These are phyloP conservation scores for Pythium scleroteichum DNA, from an alignment of 352 stramenopile species.

Conservation along the genomic window DNA sequence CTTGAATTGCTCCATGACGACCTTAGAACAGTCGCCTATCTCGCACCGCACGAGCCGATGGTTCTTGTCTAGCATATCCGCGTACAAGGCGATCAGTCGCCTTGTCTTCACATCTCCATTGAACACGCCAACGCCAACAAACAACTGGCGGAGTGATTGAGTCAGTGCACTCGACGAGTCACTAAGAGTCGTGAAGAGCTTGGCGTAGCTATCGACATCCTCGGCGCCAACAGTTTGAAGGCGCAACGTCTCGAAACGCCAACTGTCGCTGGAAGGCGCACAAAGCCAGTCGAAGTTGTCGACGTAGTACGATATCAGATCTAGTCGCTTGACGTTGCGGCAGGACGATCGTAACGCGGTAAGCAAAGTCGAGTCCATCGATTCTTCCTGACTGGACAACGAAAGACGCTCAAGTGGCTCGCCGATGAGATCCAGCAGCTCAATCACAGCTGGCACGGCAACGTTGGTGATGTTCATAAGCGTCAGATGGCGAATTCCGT, in stretches of 20 bases:
- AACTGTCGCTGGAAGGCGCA: background rate
- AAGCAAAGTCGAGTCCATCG: background rate
- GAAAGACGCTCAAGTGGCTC: conserved; percentile 6
- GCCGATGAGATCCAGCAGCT: conserved; percentile 11
- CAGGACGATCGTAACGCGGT: conserved; percentile 7
- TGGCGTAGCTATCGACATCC: background rate
- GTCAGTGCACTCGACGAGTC: conserved; percentile 6
- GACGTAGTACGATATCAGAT: background rate
- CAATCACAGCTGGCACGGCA: background rate
- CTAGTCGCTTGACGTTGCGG: conserved; percentile 15
- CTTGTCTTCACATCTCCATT: background rate
- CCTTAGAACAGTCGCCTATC: background rate
- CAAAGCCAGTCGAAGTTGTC: conserved; percentile 7
- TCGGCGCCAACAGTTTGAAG: background rate
- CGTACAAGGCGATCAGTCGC: background rate
- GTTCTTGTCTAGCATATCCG: conserved; percentile 16
- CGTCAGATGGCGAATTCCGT: conserved; percentile 8
- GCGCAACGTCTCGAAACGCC: conserved; percentile 7
- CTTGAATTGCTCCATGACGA: background rate
- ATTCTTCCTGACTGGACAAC: background rate
- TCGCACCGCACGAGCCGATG: conserved; percentile 5
- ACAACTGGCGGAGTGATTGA: conserved; percentile 6
- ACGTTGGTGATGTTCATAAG: background rate
- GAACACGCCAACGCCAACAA: background rate
- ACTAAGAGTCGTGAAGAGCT: conserved; percentile 1